Evolutionary conservation across 2,329 filamentous ascomycete species (phyloP).

Genomic region (Sphaerulina musiva): DNA sequence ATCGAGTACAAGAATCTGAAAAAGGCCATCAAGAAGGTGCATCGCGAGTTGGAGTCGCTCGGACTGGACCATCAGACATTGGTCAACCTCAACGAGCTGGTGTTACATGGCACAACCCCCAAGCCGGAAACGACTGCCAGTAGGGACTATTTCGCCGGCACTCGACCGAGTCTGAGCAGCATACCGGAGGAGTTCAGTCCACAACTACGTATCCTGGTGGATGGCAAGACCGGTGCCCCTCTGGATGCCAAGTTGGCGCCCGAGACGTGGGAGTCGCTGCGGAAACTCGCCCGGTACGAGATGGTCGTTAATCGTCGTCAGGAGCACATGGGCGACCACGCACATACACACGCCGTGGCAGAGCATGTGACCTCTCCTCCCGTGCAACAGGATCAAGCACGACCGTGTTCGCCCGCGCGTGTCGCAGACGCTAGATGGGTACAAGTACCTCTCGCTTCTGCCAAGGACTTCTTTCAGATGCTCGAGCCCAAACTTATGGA

Average conservation of each 20-base stretch:
- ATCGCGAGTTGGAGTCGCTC: constrained; percentile 61
- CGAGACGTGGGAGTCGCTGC: constrained; percentile 57
- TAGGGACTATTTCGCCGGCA: constrained; percentile 23
- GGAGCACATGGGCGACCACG: constrained; percentile 18
- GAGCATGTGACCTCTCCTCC: neutral
- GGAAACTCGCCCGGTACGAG: constrained; percentile 51
- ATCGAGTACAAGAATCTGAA: constrained; percentile 81
- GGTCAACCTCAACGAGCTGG: constrained; percentile 52
- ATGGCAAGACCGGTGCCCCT: constrained; percentile 59
- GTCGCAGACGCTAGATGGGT: constrained; percentile 39
- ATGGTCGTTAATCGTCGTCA: constrained; percentile 36
- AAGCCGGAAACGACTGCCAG: neutral
- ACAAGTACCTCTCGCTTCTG: constrained; percentile 71
- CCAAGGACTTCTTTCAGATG: constrained; percentile 71
- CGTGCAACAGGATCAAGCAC: constrained; percentile 1
- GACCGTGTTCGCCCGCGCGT: constrained; percentile 2
- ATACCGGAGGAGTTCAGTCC: constrained; percentile 50
- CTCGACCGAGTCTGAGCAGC: constrained; percentile 19
- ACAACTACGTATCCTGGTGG: constrained; percentile 63
- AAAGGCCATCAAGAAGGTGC: constrained; percentile 79
- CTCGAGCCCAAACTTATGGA: constrained; percentile 64
- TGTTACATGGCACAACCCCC: constrained; percentile 15
- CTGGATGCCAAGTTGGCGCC: constrained; percentile 63
- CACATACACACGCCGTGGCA: constrained; percentile 9
- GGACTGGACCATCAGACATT: constrained; percentile 68